Conservation (phyloP, 2,329 filamentous ascomycete genomes). For the Westerdykella ornata region DNA sequence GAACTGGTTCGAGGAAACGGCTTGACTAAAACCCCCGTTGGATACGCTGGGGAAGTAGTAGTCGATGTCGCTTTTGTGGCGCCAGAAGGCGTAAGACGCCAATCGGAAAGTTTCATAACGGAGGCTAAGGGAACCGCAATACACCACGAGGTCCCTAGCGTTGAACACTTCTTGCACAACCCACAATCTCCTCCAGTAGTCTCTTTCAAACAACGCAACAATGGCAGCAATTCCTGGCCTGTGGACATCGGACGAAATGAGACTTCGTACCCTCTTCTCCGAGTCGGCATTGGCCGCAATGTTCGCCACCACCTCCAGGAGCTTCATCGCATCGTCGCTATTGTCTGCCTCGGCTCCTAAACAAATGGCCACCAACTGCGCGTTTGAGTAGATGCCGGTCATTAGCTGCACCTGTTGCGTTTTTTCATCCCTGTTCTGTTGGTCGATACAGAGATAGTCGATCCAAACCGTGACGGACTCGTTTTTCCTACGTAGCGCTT, state of each 20-base stretch:
- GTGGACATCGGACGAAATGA: slow-evolving; percentile 20
- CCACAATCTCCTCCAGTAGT: slow-evolving; percentile 39
- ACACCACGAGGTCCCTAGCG: slow-evolving; percentile 31
- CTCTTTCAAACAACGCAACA: slow-evolving; percentile 31
- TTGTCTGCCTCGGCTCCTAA: slow-evolving; percentile 26
- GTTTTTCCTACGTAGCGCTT: slow-evolving; percentile 9
- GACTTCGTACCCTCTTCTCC: slow-evolving; percentile 19
- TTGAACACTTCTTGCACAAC: slow-evolving; percentile 42
- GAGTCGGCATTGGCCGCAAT: slow-evolving; percentile 19
- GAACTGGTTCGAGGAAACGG: slow-evolving; percentile 2
- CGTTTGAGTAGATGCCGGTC: slow-evolving; percentile 16
- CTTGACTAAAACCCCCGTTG: not conserved
- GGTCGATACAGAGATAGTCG: slow-evolving; percentile 28
- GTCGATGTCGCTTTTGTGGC: slow-evolving; percentile 8
- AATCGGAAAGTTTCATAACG: slow-evolving; percentile 28
- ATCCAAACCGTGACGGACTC: slow-evolving; percentile 17
- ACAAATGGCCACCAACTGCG: slow-evolving; percentile 13
- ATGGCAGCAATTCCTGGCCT: slow-evolving; percentile 16
- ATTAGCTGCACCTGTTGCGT: slow-evolving; percentile 16
- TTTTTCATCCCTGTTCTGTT: slow-evolving; percentile 15
- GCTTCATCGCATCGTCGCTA: slow-evolving; percentile 25
- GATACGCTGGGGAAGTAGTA: slow-evolving; percentile 5
- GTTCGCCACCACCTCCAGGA: slow-evolving; percentile 16
- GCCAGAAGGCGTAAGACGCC: slow-evolving; percentile 16
- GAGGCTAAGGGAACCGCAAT: slow-evolving; percentile 34